phyloP scores from a whole-genome alignment of 345 rosid genomes.

The Gynandropsis gynandra region DNA sequence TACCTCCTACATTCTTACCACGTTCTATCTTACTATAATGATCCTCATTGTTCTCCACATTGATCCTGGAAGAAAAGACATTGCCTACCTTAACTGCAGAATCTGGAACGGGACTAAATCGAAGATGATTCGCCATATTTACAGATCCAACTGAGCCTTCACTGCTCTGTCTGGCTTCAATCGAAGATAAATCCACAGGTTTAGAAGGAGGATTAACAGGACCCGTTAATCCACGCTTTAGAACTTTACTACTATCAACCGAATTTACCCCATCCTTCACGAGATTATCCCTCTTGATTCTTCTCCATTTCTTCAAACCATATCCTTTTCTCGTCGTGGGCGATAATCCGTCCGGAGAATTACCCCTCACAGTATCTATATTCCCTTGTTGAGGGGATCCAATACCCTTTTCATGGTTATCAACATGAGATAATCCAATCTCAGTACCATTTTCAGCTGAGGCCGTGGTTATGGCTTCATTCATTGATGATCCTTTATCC shows the following conservation, averaged over 20 bases:
- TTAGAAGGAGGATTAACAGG: conserved; percentile 36
- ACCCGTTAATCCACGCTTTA: conserved; percentile 62
- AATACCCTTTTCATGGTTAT: conserved; percentile 14
- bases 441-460: conserved; percentile 18
- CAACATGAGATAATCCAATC: conserved; percentile 20
- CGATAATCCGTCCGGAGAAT: conserved; percentile 31
- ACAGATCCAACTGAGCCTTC: conserved; percentile 46
- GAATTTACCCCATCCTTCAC: conserved; percentile 38
- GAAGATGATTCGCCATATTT: conserved; percentile 30
- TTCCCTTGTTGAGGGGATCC: conserved; percentile 23
- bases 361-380: conserved; percentile 11
- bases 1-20: conserved; percentile 42
- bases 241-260: conserved; percentile 40
- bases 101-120: conserved; percentile 39
- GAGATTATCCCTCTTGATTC: conserved; percentile 58
- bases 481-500: conserved; percentile 26
- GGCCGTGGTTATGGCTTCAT: conserved; percentile 15
- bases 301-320: conserved; percentile 92
- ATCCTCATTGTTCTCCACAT: conserved; percentile 64
- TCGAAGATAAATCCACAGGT: conserved; percentile 27
- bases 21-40: conserved; percentile 44
- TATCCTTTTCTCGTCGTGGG: conserved; percentile 47
- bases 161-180: conserved; percentile 37
- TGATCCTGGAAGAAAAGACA: conserved; percentile 56
- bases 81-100: conserved; percentile 44